Percentiles rank a stretch among this genome's conserved stretches.
These are phyloP conservation scores for Neonectria punicea DNA, from an alignment of 2,329 filamentous ascomycete species.

Conservation along the genomic window DNA sequence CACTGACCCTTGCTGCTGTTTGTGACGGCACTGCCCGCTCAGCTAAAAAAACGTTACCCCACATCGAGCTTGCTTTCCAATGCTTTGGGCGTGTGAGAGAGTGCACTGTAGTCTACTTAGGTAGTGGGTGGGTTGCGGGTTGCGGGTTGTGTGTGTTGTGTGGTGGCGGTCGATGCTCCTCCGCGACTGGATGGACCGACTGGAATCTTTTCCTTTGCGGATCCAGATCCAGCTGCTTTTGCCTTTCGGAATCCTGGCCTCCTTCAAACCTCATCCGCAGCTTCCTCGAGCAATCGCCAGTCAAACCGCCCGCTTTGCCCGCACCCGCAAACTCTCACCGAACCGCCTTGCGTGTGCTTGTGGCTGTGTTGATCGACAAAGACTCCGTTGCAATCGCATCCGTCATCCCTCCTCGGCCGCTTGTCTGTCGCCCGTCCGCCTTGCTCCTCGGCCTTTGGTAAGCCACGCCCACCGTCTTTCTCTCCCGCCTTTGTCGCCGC, in stretches of 20 bases:
- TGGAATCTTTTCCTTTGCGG: constrained; percentile 46
- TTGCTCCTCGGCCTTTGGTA: constrained; percentile 37
- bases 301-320: constrained; percentile 24
- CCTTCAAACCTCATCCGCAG: constrained; percentile 31
- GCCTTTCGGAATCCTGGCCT: constrained; percentile 37
- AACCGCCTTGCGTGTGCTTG: not conserved
- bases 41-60: constrained; percentile 43
- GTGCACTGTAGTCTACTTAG: constrained; percentile 5
- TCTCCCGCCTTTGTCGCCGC: constrained; percentile 34
- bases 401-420: constrained; percentile 20
- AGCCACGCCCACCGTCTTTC: constrained; percentile 36
- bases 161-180: constrained; percentile 42
- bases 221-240: constrained; percentile 30
- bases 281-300: constrained; percentile 28
- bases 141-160: constrained; percentile 17
- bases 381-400: constrained; percentile 15
- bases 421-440: constrained; percentile 22
- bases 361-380: constrained; percentile 25
- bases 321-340: not conserved
- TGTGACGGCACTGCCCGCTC: constrained; percentile 45
- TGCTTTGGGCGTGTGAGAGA: constrained; percentile 40
- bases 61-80: constrained; percentile 38
- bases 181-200: constrained; percentile 36
- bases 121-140: constrained; percentile 20
- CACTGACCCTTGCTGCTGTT: constrained; percentile 37